Conservation (phyloP, 495 filamentous ascomycete genomes). For the Physcia stellaris region DNA sequence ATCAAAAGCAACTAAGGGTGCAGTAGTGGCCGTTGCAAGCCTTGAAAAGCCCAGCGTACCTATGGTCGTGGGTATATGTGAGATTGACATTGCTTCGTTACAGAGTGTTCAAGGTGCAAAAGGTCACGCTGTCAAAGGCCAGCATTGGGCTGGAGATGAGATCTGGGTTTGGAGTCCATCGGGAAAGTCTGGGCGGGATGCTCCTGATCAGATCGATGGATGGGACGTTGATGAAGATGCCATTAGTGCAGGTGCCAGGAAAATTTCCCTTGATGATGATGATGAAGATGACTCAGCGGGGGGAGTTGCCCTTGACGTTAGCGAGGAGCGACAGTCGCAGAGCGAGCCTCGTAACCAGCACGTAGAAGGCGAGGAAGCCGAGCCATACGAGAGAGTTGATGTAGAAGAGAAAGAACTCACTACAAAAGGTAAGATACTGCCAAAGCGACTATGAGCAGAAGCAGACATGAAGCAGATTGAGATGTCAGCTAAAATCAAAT, state of each 20-base stretch:
- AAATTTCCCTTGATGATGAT: constrained; percentile 18
- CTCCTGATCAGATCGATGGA: constrained; percentile 36
- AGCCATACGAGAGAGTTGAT: constrained; percentile 16
- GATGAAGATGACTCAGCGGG: constrained; percentile 28
- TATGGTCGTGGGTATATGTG: constrained; percentile 50
- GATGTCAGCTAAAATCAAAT: too few relatives aligned
- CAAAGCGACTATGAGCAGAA: background rate
- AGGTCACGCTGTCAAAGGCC: constrained; percentile 51
- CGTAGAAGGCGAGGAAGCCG: constrained; percentile 19
- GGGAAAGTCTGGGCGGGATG: constrained; percentile 35
- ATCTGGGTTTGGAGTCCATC: constrained; percentile 50
- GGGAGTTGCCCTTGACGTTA: constrained; percentile 27
- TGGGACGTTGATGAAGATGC: constrained; percentile 24
- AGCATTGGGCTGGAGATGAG: constrained; percentile 68
- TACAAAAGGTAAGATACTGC: constrained; percentile 33
- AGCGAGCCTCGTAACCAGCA: constrained; percentile 13
- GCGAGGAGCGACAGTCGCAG: constrained; percentile 11
- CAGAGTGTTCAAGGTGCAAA: constrained; percentile 47
- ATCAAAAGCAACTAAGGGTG: constrained; percentile 41
- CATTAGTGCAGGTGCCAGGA: constrained; percentile 7
- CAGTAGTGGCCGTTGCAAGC: constrained; percentile 54
- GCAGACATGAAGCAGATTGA: constrained; percentile 8
- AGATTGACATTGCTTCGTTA: constrained; percentile 48
- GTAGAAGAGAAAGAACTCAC: constrained; percentile 36
- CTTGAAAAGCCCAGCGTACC: constrained; percentile 47